These are phyloP conservation scores for Claviceps sp. DNA, from an alignment of 2,329 filamentous ascomycete genomes.

Conservation along the genomic window DNA sequence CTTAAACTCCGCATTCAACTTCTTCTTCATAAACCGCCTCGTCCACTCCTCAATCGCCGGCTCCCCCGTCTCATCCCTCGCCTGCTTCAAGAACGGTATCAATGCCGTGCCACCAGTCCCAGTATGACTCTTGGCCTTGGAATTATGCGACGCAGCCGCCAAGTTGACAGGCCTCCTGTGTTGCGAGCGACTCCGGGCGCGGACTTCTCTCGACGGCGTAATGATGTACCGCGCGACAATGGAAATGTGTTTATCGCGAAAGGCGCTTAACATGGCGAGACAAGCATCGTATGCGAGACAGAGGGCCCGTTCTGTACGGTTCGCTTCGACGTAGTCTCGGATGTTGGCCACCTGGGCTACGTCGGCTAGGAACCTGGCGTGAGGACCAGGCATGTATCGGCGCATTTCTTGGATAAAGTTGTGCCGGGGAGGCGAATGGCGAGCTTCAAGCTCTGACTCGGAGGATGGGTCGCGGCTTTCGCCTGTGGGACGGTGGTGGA, in stretches of 20 bases:
- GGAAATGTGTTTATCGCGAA: slow-evolving; percentile 90
- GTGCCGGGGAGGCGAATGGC: slow-evolving; percentile 33
- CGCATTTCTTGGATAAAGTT: slow-evolving; percentile 98
- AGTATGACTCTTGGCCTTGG: slow-evolving; percentile 49
- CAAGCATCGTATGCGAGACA: slow-evolving; percentile 82
- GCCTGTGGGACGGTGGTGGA: slow-evolving; percentile 84
- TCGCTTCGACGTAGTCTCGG: slow-evolving; percentile 59
- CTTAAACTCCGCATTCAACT: slow-evolving; percentile 33
- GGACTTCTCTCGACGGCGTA: slow-evolving; percentile 65
- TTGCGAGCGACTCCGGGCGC: slow-evolving; percentile 47
- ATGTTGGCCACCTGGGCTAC: slow-evolving; percentile 75
- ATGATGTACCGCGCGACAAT: slow-evolving; percentile 96
- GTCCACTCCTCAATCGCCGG: slow-evolving; percentile 63
- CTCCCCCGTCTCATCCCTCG: slow-evolving; percentile 88
- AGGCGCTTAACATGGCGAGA: slow-evolving; percentile 51
- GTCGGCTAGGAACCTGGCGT: slow-evolving; percentile 77
- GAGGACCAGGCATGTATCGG: slow-evolving; percentile 87
- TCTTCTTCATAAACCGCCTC: slow-evolving; percentile 41
- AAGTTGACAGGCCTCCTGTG: slow-evolving; percentile 46
- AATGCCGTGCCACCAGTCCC: slow-evolving; percentile 89
- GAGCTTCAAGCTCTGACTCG: slow-evolving; percentile 29
- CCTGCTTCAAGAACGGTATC: slow-evolving; percentile 93
- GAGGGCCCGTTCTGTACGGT: slow-evolving; percentile 50
- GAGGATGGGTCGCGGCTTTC: slow-evolving; percentile 36
- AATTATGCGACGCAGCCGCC: slow-evolving; percentile 40